These are phyloP conservation scores for Plenodomus biglobosus DNA, from an alignment of 2,329 filamentous ascomycete species.

Conservation along the genomic window DNA sequence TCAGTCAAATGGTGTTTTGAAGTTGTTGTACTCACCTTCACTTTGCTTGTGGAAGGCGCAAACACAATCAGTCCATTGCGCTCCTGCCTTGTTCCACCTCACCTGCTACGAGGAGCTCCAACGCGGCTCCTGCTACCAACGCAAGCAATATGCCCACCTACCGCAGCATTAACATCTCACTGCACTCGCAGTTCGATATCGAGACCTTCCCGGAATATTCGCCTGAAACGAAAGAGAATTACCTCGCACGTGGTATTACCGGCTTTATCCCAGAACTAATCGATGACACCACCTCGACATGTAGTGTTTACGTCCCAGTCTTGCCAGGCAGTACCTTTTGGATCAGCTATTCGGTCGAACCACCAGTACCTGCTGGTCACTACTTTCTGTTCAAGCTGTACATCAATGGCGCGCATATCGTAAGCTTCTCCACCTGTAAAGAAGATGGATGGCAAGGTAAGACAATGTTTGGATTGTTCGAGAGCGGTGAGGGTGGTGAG, in stretches of 20 bases:
- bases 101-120: background rate
- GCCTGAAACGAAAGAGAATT: conserved; percentile 21
- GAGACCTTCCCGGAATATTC: conserved; percentile 44
- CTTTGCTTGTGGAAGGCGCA: background rate
- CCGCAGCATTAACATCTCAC: conserved; percentile 44
- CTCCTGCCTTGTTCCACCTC: background rate
- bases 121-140: background rate
- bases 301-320: conserved; percentile 40
- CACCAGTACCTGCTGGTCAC: conserved; percentile 33
- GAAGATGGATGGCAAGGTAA: conserved; percentile 49
- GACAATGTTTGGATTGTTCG: conserved; percentile 49
- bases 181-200: conserved; percentile 49
- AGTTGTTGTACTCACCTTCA: background rate
- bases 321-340: conserved; percentile 48
- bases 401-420: conserved; percentile 42
- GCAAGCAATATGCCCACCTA: conserved; percentile 30
- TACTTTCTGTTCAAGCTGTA: conserved; percentile 53
- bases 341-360: conserved; percentile 44
- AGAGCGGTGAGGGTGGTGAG: conserved; percentile 32
- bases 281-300: conserved; percentile 32
- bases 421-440: conserved; percentile 50
- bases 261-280: conserved; percentile 11
- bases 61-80: background rate
- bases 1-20: no score
- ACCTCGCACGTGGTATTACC: conserved; percentile 8